Evolutionary conservation across 75 land plant species (phyloP).

Genomic region (Gnetum montanum): DNA sequence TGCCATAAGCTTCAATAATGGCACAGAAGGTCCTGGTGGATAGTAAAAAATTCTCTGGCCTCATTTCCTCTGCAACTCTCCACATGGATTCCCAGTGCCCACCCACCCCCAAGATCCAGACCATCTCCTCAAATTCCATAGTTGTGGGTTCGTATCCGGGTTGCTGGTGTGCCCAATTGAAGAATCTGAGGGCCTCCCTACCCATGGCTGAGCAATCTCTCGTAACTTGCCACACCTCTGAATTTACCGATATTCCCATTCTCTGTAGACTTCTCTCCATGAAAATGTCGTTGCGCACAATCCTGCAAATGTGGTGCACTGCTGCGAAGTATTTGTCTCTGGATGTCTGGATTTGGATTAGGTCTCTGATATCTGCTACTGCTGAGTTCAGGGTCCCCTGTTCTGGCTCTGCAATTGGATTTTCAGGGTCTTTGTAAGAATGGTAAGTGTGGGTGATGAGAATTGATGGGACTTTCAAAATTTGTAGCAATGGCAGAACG

Average conservation of each 20-base stretch:
- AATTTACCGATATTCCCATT: constrained; percentile 13
- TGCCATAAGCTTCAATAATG: constrained; percentile 37
- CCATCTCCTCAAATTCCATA: constrained; percentile 34
- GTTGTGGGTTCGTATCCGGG: constrained; percentile 43
- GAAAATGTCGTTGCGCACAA: constrained; percentile 46
- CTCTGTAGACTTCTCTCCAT: constrained; percentile 54
- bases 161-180: constrained; percentile 41
- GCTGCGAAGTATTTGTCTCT: constrained; percentile 29
- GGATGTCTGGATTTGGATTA: neutral
- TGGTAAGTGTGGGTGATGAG: no score
- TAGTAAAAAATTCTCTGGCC: neutral
- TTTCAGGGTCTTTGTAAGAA: no score
- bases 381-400: no score
- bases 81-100: constrained; percentile 36
- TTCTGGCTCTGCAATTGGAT: no score
- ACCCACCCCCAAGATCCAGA: constrained; percentile 25
- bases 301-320: constrained; percentile 43
- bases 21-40: constrained; percentile 14
- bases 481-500: no score
- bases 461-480: no score
- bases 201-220: constrained; percentile 23
- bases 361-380: no score
- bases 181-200: constrained; percentile 48
- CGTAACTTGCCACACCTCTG: constrained; percentile 57
- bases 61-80: constrained; percentile 28